Evolutionary conservation across 2,329 filamentous ascomycete species (phyloP).

Genomic region (Cladosporium velox): DNA sequence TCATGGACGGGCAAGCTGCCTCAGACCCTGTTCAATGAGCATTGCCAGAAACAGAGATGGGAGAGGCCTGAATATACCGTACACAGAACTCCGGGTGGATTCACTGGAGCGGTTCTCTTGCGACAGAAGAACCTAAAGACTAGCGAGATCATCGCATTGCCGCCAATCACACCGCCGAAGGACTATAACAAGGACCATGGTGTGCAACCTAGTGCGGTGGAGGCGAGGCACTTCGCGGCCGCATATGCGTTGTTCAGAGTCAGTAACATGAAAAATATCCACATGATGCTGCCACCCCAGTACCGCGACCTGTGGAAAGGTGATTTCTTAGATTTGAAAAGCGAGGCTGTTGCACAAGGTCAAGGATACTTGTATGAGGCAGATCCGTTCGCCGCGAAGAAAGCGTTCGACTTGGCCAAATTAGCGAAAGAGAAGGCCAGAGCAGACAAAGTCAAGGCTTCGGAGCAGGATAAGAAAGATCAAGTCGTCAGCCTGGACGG

Average conservation of each 20-base stretch:
- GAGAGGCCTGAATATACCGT: conserved; percentile 89
- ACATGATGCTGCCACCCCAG: conserved; percentile 88
- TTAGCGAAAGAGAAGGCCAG: conserved; percentile 76
- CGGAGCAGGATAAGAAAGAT: conserved; percentile 57
- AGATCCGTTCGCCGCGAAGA: conserved; percentile 82
- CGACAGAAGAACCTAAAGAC: conserved; percentile 77
- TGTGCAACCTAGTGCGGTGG: conserved; percentile 74
- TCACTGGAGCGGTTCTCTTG: conserved; percentile 76
- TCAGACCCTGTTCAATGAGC: conserved; percentile 88
- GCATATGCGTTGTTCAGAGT: conserved; percentile 89
- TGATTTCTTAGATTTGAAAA: conserved; percentile 80
- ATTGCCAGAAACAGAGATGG: conserved; percentile 96
- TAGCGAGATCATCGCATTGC: conserved; percentile 70
- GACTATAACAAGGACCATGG: conserved; percentile 72
- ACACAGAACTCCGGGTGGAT: conserved; percentile 38
- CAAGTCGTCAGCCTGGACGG: conserved; percentile 50
- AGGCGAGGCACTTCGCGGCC: conserved; percentile 90
- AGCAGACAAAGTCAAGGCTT: conserved; percentile 64
- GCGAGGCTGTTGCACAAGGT: conserved; percentile 73
- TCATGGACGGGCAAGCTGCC: conserved; percentile 98
- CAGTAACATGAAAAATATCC: conserved; percentile 92
- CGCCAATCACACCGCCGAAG: conserved; percentile 78
- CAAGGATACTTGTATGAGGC: conserved; percentile 91
- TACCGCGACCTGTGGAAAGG: conserved; percentile 89
- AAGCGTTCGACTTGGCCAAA: conserved; percentile 77